phyloP scores from a whole-genome alignment of 768 basidiomycete genomes.

The Naganishia randhawae region DNA sequence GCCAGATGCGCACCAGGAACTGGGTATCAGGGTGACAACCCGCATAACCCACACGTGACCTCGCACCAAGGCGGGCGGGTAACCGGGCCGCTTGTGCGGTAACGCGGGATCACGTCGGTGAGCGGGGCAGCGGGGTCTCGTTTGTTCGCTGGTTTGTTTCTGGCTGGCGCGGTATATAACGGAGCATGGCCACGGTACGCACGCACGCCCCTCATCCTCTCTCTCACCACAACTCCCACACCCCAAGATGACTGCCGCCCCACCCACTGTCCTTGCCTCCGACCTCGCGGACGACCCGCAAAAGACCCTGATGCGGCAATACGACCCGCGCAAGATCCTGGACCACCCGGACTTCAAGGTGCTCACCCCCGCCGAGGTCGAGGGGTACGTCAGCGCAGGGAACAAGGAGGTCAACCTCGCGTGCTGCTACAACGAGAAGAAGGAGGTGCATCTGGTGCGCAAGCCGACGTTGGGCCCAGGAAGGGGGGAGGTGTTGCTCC shows the following conservation, averaged over 20 bases:
- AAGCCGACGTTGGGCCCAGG: slow-evolving; percentile 48
- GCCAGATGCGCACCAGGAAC: no score
- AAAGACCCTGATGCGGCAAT: slow-evolving; percentile 13
- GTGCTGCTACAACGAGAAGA: slow-evolving; percentile 46
- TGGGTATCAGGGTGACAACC: not conserved
- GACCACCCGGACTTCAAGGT: slow-evolving; percentile 48
- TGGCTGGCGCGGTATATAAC: not conserved
- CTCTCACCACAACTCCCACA: not conserved
- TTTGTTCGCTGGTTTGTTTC: not conserved
- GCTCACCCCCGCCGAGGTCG: slow-evolving; percentile 26
- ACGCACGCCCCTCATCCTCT: not conserved
- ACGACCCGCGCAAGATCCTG: slow-evolving; percentile 47
- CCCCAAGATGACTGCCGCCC: slow-evolving; percentile 5
- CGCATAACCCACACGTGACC: not conserved
- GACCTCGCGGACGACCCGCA: not conserved
- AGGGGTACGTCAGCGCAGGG: slow-evolving; percentile 33
- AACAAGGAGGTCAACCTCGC: slow-evolving; percentile 47
- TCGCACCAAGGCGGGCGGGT: not conserved
- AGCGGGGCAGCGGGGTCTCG: not conserved
- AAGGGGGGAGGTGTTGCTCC: slow-evolving; percentile 45
- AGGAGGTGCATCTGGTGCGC: slow-evolving; percentile 49
- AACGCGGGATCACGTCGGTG: not conserved
- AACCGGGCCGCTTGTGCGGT: not conserved
- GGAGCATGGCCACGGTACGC: not conserved
- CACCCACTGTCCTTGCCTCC: not conserved